These are phyloP conservation scores for Pleurozium schreberi DNA, from an alignment of 225 moss, liverwort and hornwort genomes.

Conservation along the genomic window DNA sequence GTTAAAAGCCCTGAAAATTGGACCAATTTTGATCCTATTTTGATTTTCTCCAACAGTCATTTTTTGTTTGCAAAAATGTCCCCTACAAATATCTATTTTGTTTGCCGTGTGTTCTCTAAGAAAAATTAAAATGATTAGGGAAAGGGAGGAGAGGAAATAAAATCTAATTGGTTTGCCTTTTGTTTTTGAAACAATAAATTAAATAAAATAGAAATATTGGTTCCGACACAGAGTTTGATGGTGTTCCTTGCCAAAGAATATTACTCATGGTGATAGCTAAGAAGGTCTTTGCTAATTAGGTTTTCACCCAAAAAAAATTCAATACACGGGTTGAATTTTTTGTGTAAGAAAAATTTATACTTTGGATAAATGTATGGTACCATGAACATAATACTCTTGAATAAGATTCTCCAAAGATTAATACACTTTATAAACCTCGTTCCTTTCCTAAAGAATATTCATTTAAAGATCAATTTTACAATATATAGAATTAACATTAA, in stretches of 20 bases:
- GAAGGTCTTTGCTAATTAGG: too few species aligned
- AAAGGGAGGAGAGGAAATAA: too few species aligned
- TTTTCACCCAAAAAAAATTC: too few species aligned
- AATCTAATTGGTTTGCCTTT: not conserved
- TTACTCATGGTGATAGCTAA: too few species aligned
- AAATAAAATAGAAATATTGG: not conserved
- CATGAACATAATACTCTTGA: too few species aligned
- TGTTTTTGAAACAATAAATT: not conserved
- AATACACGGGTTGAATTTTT: too few species aligned
- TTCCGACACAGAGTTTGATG: not conserved
- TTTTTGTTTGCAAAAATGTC: not conserved
- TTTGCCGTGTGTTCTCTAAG: not conserved
- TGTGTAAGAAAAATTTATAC: too few species aligned
- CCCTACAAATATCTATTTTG: not conserved
- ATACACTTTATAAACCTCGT: not conserved
- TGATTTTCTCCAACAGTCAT: not conserved
- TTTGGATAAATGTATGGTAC: too few species aligned
- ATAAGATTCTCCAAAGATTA: too few species aligned
- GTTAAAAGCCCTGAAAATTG: not conserved
- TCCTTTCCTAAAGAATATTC: not conserved
- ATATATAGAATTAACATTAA: too few species aligned
- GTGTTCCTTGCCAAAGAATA: too few species aligned
- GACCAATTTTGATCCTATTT: not conserved
- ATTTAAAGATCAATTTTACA: not conserved
- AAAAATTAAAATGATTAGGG: not conserved